A percentile compares a stretch with the other conserved stretches of the same genome.
phyloP scores from a whole-genome alignment of 345 rosid genomes.

The Noccaea bulbosa region DNA sequence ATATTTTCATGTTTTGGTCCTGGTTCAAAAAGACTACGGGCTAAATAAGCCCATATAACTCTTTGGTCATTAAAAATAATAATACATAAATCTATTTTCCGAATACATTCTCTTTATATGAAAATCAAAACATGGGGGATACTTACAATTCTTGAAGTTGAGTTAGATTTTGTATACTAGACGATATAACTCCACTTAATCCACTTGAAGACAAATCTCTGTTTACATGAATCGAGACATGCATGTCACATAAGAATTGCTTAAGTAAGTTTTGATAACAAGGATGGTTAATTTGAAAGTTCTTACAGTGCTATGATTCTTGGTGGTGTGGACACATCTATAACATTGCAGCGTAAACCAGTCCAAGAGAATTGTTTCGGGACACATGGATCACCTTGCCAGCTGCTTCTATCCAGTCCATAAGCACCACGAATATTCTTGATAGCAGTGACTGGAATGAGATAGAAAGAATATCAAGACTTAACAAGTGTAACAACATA shows the following conservation, averaged over 20 bases:
- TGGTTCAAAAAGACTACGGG: no score
- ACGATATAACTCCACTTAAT: constrained; percentile 43
- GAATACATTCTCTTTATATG: no score
- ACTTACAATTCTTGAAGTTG: constrained; percentile 49
- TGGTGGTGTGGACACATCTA: constrained; percentile 32
- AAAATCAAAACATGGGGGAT: neutral
- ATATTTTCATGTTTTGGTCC: no score
- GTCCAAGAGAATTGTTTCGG: constrained; percentile 41
- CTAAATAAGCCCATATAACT: no score
- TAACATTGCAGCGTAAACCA: constrained; percentile 47
- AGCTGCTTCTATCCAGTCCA: constrained; percentile 34
- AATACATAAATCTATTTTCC: no score
- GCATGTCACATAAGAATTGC: neutral
- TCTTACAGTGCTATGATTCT: constrained; percentile 57
- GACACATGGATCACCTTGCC: constrained; percentile 62
- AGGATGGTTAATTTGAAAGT: neutral
- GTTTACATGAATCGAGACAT: constrained; percentile 5
- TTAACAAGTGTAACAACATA: neutral
- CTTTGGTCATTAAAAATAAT: no score
- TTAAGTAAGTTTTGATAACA: no score
- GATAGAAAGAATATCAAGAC: neutral
- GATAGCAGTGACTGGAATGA: constrained; percentile 46
- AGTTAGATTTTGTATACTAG: constrained; percentile 40
- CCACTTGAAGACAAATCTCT: constrained; percentile 51
- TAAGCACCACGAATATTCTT: constrained; percentile 46